These are phyloP conservation scores for Fermentozyma sake DNA, from an alignment of 1,139 yeast species.

Conservation along the genomic window DNA sequence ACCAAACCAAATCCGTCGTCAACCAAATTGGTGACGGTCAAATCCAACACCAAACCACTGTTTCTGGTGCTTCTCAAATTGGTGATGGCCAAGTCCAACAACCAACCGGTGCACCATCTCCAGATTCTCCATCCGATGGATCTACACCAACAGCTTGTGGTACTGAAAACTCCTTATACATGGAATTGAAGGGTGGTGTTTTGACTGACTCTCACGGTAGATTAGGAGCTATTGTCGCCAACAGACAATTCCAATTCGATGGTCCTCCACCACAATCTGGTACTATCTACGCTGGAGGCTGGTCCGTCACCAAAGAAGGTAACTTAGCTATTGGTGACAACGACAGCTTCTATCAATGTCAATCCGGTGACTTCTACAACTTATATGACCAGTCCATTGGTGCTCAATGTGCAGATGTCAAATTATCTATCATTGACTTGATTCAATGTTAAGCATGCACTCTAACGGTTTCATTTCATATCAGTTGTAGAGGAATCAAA, in stretches of 20 bases:
- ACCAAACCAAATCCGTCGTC: conserved; percentile 25
- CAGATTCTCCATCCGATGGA: conserved; percentile 5
- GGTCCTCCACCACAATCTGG: conserved; percentile 94
- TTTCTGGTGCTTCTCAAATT: conserved; percentile 36
- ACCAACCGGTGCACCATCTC: conserved; percentile 14
- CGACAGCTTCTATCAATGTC: conserved; percentile 71
- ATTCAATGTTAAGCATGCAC: conserved; percentile 50
- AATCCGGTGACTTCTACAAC: conserved; percentile 78
- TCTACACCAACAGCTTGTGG: conserved; percentile 40
- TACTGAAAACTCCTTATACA: conserved; percentile 47
- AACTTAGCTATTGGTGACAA: conserved; percentile 65
- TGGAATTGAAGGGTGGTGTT: conserved; percentile 49
- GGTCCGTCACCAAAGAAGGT: conserved; percentile 66
- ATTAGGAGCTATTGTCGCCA: conserved; percentile 78
- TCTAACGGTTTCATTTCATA: too few species aligned
- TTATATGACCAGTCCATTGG: conserved; percentile 69
- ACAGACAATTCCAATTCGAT: conserved; percentile 85
- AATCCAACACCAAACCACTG: conserved; percentile 35
- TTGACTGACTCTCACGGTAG: conserved; percentile 63
- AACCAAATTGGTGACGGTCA: conserved; percentile 40
- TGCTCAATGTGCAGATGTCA: conserved; percentile 60
- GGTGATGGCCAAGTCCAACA: conserved; percentile 33
- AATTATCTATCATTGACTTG: conserved; percentile 61
- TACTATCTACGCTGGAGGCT: conserved; percentile 80
- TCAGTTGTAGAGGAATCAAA: too few species aligned